phyloP scores from a whole-genome alignment of 495 filamentous ascomycete species.

The Penicillium turbatum region DNA sequence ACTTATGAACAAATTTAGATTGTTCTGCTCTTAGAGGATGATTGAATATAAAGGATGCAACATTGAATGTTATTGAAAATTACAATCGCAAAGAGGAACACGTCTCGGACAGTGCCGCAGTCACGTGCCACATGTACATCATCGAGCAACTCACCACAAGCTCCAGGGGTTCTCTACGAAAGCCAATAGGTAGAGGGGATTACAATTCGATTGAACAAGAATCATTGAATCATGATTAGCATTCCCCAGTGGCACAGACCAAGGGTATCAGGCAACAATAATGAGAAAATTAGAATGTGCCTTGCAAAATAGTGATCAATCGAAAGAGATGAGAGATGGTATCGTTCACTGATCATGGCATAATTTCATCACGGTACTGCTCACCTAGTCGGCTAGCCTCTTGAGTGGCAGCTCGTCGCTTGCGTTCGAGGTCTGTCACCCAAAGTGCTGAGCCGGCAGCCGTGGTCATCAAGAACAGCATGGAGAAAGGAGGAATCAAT shows the following conservation, averaged over 20 bases:
- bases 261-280: not conserved
- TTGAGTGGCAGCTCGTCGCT: conserved; percentile 29
- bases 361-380: conserved; percentile 30
- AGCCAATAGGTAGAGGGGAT: not conserved
- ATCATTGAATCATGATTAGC: not conserved
- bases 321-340: not conserved
- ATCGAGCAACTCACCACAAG: not conserved
- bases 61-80: not conserved
- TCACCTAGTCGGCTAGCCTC: conserved; percentile 24
- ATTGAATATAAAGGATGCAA: not conserved
- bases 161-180: not conserved
- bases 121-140: conserved; percentile 6
- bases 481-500: conserved; percentile 57
- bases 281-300: not conserved
- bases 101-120: not conserved
- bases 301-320: not conserved
- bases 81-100: not conserved
- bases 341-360: conserved; percentile 18
- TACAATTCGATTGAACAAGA: not conserved
- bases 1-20: not conserved
- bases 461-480: conserved; percentile 65
- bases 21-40: not conserved
- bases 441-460: conserved; percentile 60
- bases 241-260: not conserved
- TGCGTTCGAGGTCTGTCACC: conserved; percentile 55